These are phyloP conservation scores for Dactylellina drechsleri DNA, from an alignment of 2,329 filamentous ascomycete genomes.

Conservation along the genomic window DNA sequence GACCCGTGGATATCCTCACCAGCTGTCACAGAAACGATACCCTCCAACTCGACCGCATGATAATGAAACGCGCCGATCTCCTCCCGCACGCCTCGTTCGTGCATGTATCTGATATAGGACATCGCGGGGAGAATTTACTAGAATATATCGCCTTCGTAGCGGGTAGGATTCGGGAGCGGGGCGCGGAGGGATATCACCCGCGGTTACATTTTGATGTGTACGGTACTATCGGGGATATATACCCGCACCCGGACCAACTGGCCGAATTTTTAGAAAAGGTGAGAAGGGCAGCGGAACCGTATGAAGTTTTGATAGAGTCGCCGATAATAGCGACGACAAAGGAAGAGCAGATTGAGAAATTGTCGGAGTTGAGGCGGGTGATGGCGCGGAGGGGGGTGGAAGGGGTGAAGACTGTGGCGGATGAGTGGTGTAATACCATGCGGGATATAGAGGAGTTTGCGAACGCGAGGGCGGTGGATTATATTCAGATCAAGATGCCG, in stretches of 20 bases:
- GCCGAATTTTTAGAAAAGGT: slow-evolving; percentile 40
- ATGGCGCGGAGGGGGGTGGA: slow-evolving; percentile 13
- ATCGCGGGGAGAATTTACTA: slow-evolving; percentile 21
- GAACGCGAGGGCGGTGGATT: slow-evolving; percentile 54
- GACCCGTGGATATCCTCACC: slow-evolving; percentile 54
- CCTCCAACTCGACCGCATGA: slow-evolving; percentile 56
- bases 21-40: slow-evolving; percentile 56
- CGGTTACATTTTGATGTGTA: slow-evolving; percentile 56
- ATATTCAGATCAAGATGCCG: slow-evolving; percentile 57
- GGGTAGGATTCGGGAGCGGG: slow-evolving; percentile 39
- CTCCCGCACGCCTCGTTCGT: slow-evolving; percentile 56
- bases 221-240: slow-evolving; percentile 54
- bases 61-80: slow-evolving; percentile 55
- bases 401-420: slow-evolving; percentile 48
- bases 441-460: slow-evolving; percentile 55
- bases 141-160: slow-evolving; percentile 54
- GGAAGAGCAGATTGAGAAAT: slow-evolving; percentile 47
- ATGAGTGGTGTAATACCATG: slow-evolving; percentile 57
- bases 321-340: slow-evolving; percentile 54
- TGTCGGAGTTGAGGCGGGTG: slow-evolving; percentile 19
- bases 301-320: slow-evolving; percentile 55
- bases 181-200: slow-evolving; percentile 41
- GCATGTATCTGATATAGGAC: slow-evolving; percentile 53
- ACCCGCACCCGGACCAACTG: slow-evolving; percentile 22
- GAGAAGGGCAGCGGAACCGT: slow-evolving; percentile 43